Evolutionary conservation across 192 early-diverging fungal species (phyloP).

Genomic region (Fimicolochytrium jonesii): DNA sequence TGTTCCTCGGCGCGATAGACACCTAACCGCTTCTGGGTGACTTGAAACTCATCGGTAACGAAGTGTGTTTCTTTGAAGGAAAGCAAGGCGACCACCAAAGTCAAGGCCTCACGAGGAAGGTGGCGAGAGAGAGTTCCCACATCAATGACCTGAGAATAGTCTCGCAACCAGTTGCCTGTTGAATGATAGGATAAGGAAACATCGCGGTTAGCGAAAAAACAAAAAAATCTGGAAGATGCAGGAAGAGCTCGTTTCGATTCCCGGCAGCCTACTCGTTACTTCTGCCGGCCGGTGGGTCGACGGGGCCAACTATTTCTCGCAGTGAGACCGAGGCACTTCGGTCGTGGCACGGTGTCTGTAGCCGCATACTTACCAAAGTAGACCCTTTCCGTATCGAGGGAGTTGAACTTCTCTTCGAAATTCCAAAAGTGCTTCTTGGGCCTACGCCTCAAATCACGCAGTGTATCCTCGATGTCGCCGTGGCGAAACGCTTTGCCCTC

Average conservation of each 20-base stretch:
- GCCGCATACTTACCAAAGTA: too few relatives aligned
- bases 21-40: constrained; percentile 6
- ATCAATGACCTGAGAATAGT: constrained; percentile 11
- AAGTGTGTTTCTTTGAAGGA: background rate
- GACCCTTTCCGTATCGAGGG: constrained; percentile 13
- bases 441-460: background rate
- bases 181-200: background rate
- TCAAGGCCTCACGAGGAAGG: background rate
- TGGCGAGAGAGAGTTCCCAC: constrained; percentile 1
- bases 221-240: too few relatives aligned
- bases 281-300: too few relatives aligned
- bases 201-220: background rate
- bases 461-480: background rate
- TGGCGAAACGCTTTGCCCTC: background rate
- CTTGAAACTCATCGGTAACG: constrained; percentile 9
- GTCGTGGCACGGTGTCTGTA: too few relatives aligned
- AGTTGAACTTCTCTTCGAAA: constrained; percentile 11
- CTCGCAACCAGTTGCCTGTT: constrained; percentile 12
- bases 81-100: background rate
- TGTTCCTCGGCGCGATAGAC: constrained; percentile 9
- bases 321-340: too few relatives aligned
- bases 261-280: too few relatives aligned
- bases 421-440: constrained; percentile 8
- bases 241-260: too few relatives aligned
- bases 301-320: too few relatives aligned